Evolutionary conservation across 768 basidiomycete genomes (phyloP), one percentile per base, ranked within the genome.

Genomic region (Phaffia australis): DNA sequence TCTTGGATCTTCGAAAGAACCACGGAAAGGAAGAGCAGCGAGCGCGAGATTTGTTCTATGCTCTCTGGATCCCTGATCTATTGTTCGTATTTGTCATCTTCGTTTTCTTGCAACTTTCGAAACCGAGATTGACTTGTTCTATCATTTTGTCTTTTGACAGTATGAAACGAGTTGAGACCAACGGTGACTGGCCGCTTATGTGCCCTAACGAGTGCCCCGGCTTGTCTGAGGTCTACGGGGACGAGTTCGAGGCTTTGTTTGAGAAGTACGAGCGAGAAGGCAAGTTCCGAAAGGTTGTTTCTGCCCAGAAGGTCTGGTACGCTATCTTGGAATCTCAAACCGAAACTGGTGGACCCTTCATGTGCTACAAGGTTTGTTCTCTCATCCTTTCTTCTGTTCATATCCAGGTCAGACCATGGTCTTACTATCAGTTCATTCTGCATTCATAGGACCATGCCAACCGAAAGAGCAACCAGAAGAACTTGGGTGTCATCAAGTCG

Each of bases 281-380:
- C 25, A 76, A 76, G 70, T 75, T 56, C 67, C 3, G 72, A 72
- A 87, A 87, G 80, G 82, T 83, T 21, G 79, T 99, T 70, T 85
- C 89, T 55, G 95, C 95, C 2, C 95, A 98, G 77, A 97, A 98
- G 78, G 83, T 99, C 48, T 99, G 95, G 94, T 97, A 94, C 75
- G 91, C 92, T 46, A 85, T 98, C 71, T 80, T 98, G 50, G 95
- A 98, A 74, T 85, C 92, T 16, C 95, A 99, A 78, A 91, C 94
- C 71, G 94, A 99, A 79, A 99, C 95, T 0, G 95, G 95, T 59
- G 87, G 87, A n/a, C 95, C 95, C 0, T 99, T 97, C 81, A 98
- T 98, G 90, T 81, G 89, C 30, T 99, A 98, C 83, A 99, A 99
- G 80, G 62, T 63, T 42, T 18, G 62, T n/a, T 27, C 4, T 21